Base-by-base conservation (phyloP, 495 filamentous ascomycete genomes). In the Penicillium pulvis region DNA sequence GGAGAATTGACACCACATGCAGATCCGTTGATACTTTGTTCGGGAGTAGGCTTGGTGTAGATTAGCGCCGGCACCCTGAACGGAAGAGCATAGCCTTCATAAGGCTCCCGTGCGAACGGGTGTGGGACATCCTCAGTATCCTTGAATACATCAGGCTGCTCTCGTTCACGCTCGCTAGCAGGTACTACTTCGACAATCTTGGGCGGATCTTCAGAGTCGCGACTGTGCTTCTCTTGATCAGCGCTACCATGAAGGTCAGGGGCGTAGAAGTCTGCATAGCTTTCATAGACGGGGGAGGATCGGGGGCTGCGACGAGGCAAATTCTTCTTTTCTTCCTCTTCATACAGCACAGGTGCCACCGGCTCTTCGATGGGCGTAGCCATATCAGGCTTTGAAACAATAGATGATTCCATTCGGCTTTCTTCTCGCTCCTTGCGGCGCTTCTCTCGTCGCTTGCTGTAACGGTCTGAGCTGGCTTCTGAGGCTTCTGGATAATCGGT, bases 1-100 rank as follows among this genome's bases (percentile, higher is more conserved):
- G 79, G 75, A 19, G 74, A 70, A n/a, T 61, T 19, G 16, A 26
- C 49, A 46, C 71, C 76, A 19, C 64, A 66, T 6, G 73, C 74
- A 41, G 80, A 79, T 4, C 77, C 77, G 53, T 62, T 72, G 20
- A 63, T 12, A 50, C 79, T 82, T 6, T 71, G 71, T 20, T 79
- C 79, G 41, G 82, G 82, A 16, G 82, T 83, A 23, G 82, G 80
- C 30, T 78, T 67, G 45, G 81, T 81, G 30, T 82, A 69, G 24
- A 71, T 78, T 10, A 85, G 66, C 6, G 52, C 58, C 17, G 81
- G 80, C 39, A 83, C 74, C 24, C 69, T 66, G 79, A 81, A 83
- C n/a, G 80, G 79, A 7, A 79, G 64, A 23, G 11, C 36, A 20
- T 51, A 60, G n/a, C 68, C 59, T 31, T 74, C 65, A 58, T 71